Percentiles rank a stretch among this genome's conserved stretches.
These are phyloP conservation scores for Dactylellina sp. DNA, from an alignment of 2,329 filamentous ascomycete species.

Conservation along the genomic window DNA sequence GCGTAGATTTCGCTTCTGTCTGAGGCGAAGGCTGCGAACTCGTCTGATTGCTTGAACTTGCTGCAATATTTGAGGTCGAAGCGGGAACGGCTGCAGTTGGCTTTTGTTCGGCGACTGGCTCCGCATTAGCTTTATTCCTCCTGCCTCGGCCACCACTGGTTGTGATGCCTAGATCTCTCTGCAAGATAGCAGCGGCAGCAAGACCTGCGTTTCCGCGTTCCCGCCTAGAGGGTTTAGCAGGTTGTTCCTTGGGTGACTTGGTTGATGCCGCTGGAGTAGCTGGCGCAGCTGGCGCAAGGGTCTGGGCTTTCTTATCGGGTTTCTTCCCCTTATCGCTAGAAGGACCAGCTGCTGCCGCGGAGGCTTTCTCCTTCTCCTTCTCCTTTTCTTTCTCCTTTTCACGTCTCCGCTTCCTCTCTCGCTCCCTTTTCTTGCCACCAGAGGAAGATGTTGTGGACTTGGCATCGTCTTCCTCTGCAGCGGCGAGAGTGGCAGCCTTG, in stretches of 20 bases:
- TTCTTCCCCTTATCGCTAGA: slow-evolving; percentile 36
- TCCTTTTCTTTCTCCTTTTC: slow-evolving; percentile 61
- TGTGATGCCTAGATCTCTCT: slow-evolving; percentile 74
- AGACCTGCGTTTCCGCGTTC: slow-evolving; percentile 69
- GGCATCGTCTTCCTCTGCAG: slow-evolving; percentile 46
- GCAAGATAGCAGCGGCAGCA: slow-evolving; percentile 72
- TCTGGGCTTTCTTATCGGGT: slow-evolving; percentile 33
- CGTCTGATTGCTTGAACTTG: slow-evolving; percentile 59
- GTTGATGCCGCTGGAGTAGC: slow-evolving; percentile 45
- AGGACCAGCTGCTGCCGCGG: slow-evolving; percentile 9
- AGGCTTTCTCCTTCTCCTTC: slow-evolving; percentile 41
- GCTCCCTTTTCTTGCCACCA: slow-evolving; percentile 48
- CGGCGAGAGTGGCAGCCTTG: slow-evolving; percentile 38
- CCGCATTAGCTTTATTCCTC: slow-evolving; percentile 71
- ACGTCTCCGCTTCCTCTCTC: slow-evolving; percentile 50
- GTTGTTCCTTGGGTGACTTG: slow-evolving; percentile 66
- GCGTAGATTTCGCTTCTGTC: slow-evolving; percentile 56
- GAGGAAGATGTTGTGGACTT: slow-evolving; percentile 48
- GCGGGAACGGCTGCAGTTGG: slow-evolving; percentile 61
- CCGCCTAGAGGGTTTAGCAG: slow-evolving; percentile 66
- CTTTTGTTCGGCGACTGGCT: slow-evolving; percentile 65
- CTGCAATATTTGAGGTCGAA: slow-evolving; percentile 60
- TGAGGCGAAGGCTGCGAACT: slow-evolving; percentile 48
- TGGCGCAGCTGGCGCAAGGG: slow-evolving; percentile 5
- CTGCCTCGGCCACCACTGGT: slow-evolving; percentile 73